A percentile compares a stretch with the other conserved stretches of the same genome.
These are phyloP conservation scores for Metarhizium album DNA, from an alignment of 2,329 filamentous ascomycete species.

Conservation along the genomic window DNA sequence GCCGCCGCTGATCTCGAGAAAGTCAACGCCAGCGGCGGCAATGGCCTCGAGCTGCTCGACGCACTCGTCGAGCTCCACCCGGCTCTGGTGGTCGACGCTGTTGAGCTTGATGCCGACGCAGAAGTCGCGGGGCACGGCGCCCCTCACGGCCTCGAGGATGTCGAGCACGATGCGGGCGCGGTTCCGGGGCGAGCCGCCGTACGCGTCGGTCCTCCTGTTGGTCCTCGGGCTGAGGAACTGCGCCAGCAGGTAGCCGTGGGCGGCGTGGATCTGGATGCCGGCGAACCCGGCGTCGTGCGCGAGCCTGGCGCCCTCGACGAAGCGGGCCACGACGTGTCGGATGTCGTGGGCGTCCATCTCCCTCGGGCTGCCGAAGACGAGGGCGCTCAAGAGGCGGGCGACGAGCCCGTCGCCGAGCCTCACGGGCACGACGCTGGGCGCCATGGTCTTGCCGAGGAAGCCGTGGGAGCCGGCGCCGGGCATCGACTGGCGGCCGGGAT, in stretches of 20 bases:
- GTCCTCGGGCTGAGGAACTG: slow-evolving; percentile 41
- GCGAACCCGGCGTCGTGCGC: slow-evolving; percentile 34
- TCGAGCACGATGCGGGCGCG: slow-evolving; percentile 40
- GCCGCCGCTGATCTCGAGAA: slow-evolving; percentile 58
- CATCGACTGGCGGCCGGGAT: slow-evolving; percentile 35
- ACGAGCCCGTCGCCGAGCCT: slow-evolving; percentile 28
- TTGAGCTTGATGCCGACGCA: slow-evolving; percentile 46
- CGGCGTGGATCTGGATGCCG: slow-evolving; percentile 34
- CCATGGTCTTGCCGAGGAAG: slow-evolving; percentile 27
- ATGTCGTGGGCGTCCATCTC: slow-evolving; percentile 47
- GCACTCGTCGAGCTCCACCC: slow-evolving; percentile 35
- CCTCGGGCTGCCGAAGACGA: slow-evolving; percentile 41
- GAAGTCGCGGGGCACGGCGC: slow-evolving; percentile 27
- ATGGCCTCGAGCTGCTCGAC: slow-evolving; percentile 47
- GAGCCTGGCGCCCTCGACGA: slow-evolving; percentile 40
- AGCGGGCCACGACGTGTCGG: slow-evolving; percentile 37
- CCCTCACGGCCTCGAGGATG: slow-evolving; percentile 32
- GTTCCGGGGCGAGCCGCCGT: slow-evolving; percentile 40
- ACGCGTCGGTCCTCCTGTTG: slow-evolving; percentile 42
- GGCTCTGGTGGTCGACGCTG: slow-evolving; percentile 43
- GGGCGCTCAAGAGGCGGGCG: slow-evolving; percentile 16
- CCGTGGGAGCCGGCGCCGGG: slow-evolving; percentile 25
- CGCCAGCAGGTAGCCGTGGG: slow-evolving; percentile 47
- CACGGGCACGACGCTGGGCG: slow-evolving; percentile 32
- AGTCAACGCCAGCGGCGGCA: slow-evolving; percentile 44